Evolutionary conservation across 768 basidiomycete species (phyloP).

Genomic region (Rhizopogon sp.): DNA sequence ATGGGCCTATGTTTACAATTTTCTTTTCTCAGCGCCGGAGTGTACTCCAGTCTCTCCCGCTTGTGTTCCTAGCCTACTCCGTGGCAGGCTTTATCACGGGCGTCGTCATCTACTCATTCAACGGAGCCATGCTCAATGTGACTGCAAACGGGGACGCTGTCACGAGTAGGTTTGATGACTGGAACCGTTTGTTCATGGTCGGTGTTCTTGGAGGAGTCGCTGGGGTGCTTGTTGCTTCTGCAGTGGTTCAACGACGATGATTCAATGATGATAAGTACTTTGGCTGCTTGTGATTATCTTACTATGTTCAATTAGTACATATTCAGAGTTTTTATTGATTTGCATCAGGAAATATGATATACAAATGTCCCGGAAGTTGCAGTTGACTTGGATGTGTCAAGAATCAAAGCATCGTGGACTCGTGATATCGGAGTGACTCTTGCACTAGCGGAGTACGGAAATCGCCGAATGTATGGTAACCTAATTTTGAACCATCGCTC

Average conservation of each 20-base stretch:
- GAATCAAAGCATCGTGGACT: too few species aligned
- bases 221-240: constrained; percentile 54
- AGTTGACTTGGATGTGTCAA: too few species aligned
- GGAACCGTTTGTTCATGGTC: constrained; percentile 58
- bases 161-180: constrained; percentile 47
- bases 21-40: constrained; percentile 37
- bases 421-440: too few species aligned
- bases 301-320: neutral
- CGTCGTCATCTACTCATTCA: constrained; percentile 61
- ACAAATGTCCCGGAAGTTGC: too few species aligned
- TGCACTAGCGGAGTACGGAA: too few species aligned
- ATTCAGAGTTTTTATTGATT: too few species aligned
- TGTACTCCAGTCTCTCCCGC: constrained; percentile 64
- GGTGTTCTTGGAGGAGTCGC: constrained; percentile 60
- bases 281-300: neutral
- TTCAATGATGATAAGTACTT: neutral
- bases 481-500: too few species aligned
- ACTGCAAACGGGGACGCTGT: constrained; percentile 26
- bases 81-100: constrained; percentile 64
- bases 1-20: neutral
- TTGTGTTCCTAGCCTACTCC: constrained; percentile 70
- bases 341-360: too few species aligned
- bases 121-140: constrained; percentile 40
- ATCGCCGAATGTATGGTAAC: too few species aligned
- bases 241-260: constrained; percentile 22